Evolutionary conservation across 495 filamentous ascomycete species (phyloP), one percentile per base, ranked within the genome.

Genomic region (Apodospora peruviana): DNA sequence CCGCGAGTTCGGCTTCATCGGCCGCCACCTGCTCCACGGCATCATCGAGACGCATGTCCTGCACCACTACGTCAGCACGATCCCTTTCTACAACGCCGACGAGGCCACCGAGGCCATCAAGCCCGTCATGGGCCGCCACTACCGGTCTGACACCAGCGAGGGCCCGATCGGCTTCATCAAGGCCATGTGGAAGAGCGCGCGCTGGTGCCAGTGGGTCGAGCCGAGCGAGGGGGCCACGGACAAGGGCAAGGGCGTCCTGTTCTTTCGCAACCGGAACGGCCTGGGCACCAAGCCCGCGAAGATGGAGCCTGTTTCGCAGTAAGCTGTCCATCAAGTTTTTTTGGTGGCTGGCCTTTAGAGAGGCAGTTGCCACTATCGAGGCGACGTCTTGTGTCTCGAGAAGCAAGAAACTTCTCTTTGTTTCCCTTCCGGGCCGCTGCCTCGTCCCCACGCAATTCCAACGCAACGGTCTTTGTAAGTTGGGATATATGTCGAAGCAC

Each of bases 21-120:
- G 90, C 32, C 86, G 87, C 49, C 80, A 84, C 55, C 76, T 95
- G 55, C 79, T 95, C 70, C 89, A 95, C 73, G 87, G 89, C 61
- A 93, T 94, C 65, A 86, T 91, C 67, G 90, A 95, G 70, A 90
- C 87, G 40, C 89, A 94, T 72, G 89, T 95, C 46, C 77, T 91
- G 37, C 89, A 95, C 74, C 89, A 94, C 75, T 86, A 89, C 62
- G 81, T 93, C 57, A 81, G 78, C 63, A 82, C 78, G 55, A 95
- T 94, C 48, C 90, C 89, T 43, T 94, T 94, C 71, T 94, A 95
- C 73, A 79, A 93, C 56, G 88, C 89, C 55, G 88, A 93, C 60
- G 87, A 93, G 71, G 90, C 90, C 35, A 84, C 84, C 46, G 81
- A 88, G 50, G 87, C 88, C 53, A 88, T 95, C 71, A 85, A 85